Conservation (phyloP, 1,139 yeast genomes). For the Diutina rugosa region DNA sequence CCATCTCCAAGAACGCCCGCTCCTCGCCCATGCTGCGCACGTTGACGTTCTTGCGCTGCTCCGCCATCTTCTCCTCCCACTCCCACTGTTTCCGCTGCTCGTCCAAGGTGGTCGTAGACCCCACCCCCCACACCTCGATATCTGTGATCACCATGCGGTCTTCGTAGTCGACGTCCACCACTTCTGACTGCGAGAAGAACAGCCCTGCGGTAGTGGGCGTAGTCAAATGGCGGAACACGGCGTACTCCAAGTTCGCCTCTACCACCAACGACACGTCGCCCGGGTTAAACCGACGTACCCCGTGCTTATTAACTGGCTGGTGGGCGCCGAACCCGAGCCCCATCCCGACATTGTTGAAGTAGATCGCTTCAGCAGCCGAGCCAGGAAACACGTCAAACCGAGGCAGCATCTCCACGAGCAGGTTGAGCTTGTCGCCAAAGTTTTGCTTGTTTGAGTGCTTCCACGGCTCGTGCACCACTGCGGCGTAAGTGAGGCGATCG, state of each 20-base stretch:
- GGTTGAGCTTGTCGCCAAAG: constrained; percentile 50
- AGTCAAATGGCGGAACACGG: constrained; percentile 51
- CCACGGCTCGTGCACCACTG: constrained; percentile 65
- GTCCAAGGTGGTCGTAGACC: constrained; percentile 59
- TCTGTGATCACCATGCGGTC: constrained; percentile 61
- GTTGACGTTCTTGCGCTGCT: constrained; percentile 62
- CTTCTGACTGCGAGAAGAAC: background rate
- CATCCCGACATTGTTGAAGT: constrained; percentile 57
- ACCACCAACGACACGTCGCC: constrained; percentile 74
- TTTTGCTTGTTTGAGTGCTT: constrained; percentile 52
- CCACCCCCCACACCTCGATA: constrained; percentile 88
- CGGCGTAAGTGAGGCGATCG: constrained; percentile 44
- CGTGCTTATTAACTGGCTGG: constrained; percentile 43
- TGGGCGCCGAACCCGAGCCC: constrained; percentile 74
- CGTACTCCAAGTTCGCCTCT: constrained; percentile 71
- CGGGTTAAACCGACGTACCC: constrained; percentile 23
- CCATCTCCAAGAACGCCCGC: constrained; percentile 79
- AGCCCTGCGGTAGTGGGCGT: constrained; percentile 6
- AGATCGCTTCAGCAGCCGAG: constrained; percentile 15
- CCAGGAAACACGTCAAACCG: constrained; percentile 42
- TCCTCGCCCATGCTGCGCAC: constrained; percentile 62
- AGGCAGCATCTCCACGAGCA: constrained; percentile 56
- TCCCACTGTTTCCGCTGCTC: constrained; percentile 75
- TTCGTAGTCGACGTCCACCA: constrained; percentile 36
- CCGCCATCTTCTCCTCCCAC: constrained; percentile 85